Base-by-base conservation (phyloP, 163 green algal genomes). In the Scenedesmus sp. region DNA sequence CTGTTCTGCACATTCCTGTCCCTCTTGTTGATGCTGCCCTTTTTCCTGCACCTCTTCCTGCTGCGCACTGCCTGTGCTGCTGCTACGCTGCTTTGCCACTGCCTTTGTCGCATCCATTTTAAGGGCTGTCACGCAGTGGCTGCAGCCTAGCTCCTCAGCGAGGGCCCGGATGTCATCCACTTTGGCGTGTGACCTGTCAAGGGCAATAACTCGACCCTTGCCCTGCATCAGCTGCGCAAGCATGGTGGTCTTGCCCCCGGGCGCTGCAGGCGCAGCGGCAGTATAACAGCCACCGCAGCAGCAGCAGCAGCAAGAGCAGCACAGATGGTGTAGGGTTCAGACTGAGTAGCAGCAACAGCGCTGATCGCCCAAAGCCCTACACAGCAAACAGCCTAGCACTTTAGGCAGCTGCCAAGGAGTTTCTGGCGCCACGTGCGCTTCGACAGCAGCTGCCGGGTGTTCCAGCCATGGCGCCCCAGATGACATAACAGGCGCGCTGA, bases 131-230 rank as follows among this genome's bases (percentile, higher is more conserved):
- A 99, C 94, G 93, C 93, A 96, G 60, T 16, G 16, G 4, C 83
- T 95, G 20, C 96, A 88, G 16, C 97, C 95, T 66, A 98, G 92
- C 95, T 99, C 96, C 55, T 93, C 64, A 1, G 98, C 97, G 34
- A 99, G 93, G 2, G 93, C 90, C 77, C 73, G 85, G 0, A 98
- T 93, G 86, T 97, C 94, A 15, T 88, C 73, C 6, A 92, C 92
- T 93, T 99, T 99, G 86, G 82, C 94, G 88, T 99, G 96, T 0
- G 95, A 96, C n/a, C 98, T 94, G 87, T 99, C 98, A 2, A 99
- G 92, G 3, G 98, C 98, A 2, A 98, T 83, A 1, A 99, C 89
- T 64, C 86, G 18, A 15, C 90, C 90, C 46, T 23, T 10, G 34
- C 79, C 66, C 2, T 64, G 62, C 97, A 99, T 99, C 16, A 98